phyloP scores from a whole-genome alignment of 768 basidiomycete genomes.

The Lyophyllum semitale region DNA sequence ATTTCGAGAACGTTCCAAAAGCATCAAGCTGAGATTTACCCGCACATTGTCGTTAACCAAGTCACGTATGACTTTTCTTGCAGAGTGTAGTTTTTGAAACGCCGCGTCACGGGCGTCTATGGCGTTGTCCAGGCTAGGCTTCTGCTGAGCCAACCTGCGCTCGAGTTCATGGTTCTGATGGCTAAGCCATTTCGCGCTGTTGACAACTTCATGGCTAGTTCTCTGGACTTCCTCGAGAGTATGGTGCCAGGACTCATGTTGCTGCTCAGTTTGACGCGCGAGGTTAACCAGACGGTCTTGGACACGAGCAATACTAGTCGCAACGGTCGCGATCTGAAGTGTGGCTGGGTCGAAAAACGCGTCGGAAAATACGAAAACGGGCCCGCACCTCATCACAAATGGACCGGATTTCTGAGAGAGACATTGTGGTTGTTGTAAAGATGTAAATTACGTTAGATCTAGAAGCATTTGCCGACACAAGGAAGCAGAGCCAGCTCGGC shows the following conservation, averaged over 20 bases:
- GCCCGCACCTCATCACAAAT: conserved; percentile 29
- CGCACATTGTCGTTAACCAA: conserved; percentile 44
- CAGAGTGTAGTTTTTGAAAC: conserved; percentile 33
- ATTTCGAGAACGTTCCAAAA: background rate
- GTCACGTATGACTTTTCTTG: conserved; percentile 41
- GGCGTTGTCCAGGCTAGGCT: conserved; percentile 31
- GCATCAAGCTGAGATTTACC: conserved; percentile 10
- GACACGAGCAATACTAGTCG: conserved; percentile 10
- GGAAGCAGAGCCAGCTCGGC: background rate
- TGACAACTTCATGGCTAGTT: conserved; percentile 22
- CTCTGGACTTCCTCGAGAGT: conserved; percentile 41
- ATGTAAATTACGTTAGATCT: background rate
- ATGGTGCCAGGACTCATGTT: conserved; percentile 14
- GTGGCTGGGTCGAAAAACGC: conserved; percentile 1
- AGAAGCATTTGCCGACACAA: background rate
- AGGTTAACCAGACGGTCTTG: conserved; percentile 17
- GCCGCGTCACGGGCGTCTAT: conserved; percentile 34
- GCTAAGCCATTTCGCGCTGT: conserved; percentile 27
- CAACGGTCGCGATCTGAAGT: conserved; percentile 14
- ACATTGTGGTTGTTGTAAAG: conserved; percentile 11
- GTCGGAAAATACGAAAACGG: background rate
- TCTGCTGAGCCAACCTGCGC: conserved; percentile 21
- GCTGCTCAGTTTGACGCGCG: conserved; percentile 9
- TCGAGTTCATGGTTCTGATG: conserved; percentile 36
- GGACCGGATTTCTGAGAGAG: conserved; percentile 16